Evolutionary conservation across 176 grass and related monocot genomes (phyloP).

Genomic region (Eremochloa ophiuroides): DNA sequence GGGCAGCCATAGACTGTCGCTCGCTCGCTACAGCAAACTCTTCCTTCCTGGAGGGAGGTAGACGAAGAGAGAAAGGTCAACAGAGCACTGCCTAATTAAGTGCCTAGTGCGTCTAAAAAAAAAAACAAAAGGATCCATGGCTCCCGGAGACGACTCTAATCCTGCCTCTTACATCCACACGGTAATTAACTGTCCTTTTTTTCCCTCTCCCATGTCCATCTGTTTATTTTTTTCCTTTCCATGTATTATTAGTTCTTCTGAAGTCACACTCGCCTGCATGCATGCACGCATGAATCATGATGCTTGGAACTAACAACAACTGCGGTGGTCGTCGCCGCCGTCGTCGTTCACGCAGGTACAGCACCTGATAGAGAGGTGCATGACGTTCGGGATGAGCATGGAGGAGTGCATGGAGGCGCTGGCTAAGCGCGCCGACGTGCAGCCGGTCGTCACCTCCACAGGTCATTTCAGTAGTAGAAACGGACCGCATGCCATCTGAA

Average conservation of each 20-base stretch:
- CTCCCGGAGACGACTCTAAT: constrained; percentile 35
- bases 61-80: not conserved
- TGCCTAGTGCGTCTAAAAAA: not conserved
- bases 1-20: not conserved
- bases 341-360: constrained; percentile 42
- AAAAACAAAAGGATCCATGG: constrained; percentile 9
- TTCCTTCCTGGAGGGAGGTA: not conserved
- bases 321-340: not conserved
- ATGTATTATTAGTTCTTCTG: not conserved
- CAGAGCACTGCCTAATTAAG: not conserved
- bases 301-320: not conserved
- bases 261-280: not conserved
- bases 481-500: not conserved
- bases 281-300: not conserved
- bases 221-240: not conserved
- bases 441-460: constrained; percentile 68
- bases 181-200: constrained; percentile 10
- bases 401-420: constrained; percentile 84
- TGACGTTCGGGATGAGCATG: constrained; percentile 86
- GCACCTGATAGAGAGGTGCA: constrained; percentile 81
- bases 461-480: not conserved
- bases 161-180: constrained; percentile 69
- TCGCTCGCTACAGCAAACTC: not conserved
- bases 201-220: too few relatives aligned
- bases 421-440: constrained; percentile 61